Evolutionary conservation across 192 early-diverging fungal species (phyloP), one percentile per base, ranked within the genome.

Genomic region (Linnemannia zychae): DNA sequence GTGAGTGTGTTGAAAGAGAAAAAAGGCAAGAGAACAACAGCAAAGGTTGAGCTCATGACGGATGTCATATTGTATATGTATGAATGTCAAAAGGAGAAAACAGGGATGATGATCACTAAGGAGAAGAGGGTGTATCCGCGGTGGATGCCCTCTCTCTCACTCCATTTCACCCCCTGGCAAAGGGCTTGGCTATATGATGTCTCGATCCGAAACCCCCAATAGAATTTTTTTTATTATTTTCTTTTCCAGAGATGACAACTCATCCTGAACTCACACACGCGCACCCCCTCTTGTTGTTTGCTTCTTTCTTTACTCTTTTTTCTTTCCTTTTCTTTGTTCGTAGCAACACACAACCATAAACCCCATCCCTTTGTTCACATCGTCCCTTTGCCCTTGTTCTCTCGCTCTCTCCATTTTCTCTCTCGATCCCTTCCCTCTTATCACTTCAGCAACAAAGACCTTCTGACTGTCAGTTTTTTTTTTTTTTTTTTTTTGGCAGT

Each of bases 191-290:
- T 40, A 38, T 33, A 20, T n/a, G 28, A 12, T 68, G 18, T 68
- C 36, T 68, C 67, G 33, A n/a, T 68, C 37, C 57, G 57, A 31
- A 63, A 63, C 57, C 57, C 28, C 28, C 57, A 31, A 63, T 63
- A 24, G 57, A 63, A 63, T 63, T 63, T 60, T 60, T 63, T 31
- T 33, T 28, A 12, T 6, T 22, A 20, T n/a, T n/a, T n/a, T n/a
- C n/a, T n/a, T n/a, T n/a, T n/a, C n/a, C n/a, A n/a, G 53, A 60
- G 7, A 63, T 63, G 57, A n/a, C 57, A 63, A 63, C 57, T 63
- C 57, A 63, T 31, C 57, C 57, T 63, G 57, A 63, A 12, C 28
- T 31, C 57, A 63, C 1, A 31, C 24, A n/a, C 50, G 18, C 20
- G 22, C 53, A 33, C 57, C 57, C 40, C 57, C 57, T 63, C 57